Conservation (phyloP, 2,329 filamentous ascomycete species). For the Neofusicoccum parvum region DNA sequence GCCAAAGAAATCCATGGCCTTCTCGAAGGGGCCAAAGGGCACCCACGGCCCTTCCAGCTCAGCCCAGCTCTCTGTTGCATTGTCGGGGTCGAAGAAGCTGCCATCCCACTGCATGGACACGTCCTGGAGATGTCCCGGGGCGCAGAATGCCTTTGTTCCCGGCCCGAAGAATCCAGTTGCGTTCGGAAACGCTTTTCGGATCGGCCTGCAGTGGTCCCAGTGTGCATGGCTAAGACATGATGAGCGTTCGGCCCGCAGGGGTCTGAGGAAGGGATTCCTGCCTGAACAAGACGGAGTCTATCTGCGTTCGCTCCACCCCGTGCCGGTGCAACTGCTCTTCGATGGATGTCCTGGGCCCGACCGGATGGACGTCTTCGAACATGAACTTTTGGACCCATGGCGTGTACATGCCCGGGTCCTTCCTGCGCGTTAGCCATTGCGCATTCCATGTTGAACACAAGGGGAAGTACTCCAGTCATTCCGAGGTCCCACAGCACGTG, state of each 20-base stretch:
- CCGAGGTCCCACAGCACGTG: constrained; percentile 38
- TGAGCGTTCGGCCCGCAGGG: neutral
- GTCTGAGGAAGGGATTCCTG: too few species aligned
- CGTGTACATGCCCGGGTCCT: constrained; percentile 36
- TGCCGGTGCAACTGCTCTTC: constrained; percentile 31
- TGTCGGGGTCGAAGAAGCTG: constrained; percentile 35
- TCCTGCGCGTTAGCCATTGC: neutral
- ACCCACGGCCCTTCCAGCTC: constrained; percentile 35
- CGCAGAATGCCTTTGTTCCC: constrained; percentile 31
- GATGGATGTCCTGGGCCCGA: constrained; percentile 33
- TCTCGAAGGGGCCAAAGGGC: constrained; percentile 38
- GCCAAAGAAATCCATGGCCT: constrained; percentile 40
- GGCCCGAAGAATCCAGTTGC: constrained; percentile 36
- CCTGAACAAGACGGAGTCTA: constrained; percentile 1
- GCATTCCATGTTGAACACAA: neutral
- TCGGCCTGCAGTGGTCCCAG: constrained; percentile 37
- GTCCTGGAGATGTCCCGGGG: constrained; percentile 35
- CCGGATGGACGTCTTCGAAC: constrained; percentile 31
- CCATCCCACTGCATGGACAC: constrained; percentile 35
- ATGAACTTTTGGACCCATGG: constrained; percentile 37
- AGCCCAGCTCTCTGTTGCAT: constrained; percentile 32
- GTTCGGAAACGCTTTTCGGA: constrained; percentile 32
- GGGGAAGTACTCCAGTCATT: constrained; percentile 31
- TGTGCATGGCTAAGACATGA: constrained; percentile 32
- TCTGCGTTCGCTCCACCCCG: constrained; percentile 18